These are phyloP conservation scores for Trichoderma atroviride DNA, from an alignment of 2,329 filamentous ascomycete genomes.

Conservation along the genomic window DNA sequence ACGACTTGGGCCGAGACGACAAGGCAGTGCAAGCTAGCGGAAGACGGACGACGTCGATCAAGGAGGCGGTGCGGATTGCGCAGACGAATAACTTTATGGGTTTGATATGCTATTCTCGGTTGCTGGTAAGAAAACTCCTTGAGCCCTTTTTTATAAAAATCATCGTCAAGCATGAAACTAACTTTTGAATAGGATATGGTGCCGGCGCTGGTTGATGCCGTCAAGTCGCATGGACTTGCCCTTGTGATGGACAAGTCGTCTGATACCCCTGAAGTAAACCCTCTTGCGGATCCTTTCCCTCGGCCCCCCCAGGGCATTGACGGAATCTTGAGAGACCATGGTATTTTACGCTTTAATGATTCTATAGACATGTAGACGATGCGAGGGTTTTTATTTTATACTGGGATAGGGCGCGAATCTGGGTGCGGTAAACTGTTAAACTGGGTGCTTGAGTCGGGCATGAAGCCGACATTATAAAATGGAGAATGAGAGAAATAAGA, in stretches of 20 bases:
- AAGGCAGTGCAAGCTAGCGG: conserved; percentile 59
- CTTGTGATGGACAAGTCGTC: conserved; percentile 85
- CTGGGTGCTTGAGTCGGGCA: not conserved
- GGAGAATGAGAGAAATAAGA: not conserved
- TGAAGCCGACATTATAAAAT: not conserved
- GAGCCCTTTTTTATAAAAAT: too few species aligned
- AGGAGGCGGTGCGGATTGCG: conserved; percentile 90
- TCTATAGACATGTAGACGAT: conserved; percentile 68
- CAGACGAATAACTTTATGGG: conserved; percentile 99
- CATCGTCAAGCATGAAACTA: not conserved
- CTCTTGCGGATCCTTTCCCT: conserved; percentile 55
- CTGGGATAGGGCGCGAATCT: conserved; percentile 8
- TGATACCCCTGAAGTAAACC: conserved; percentile 48
- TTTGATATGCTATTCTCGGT: conserved; percentile 81
- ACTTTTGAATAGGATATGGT: conserved; percentile 72
- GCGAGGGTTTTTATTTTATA: not conserved
- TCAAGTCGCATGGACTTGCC: conserved; percentile 91
- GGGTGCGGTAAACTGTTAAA: not conserved
- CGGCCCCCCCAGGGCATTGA: conserved; percentile 80
- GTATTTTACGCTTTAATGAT: conserved; percentile 90
- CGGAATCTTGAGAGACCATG: conserved; percentile 81
- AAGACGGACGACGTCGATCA: conserved; percentile 79
- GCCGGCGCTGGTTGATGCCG: conserved; percentile 85
- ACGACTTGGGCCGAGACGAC: conserved; percentile 75
- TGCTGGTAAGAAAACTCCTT: conserved; percentile 65